Evolutionary conservation across 306 rosid species (phyloP).

Genomic region (Lathyrus oleraceus): DNA sequence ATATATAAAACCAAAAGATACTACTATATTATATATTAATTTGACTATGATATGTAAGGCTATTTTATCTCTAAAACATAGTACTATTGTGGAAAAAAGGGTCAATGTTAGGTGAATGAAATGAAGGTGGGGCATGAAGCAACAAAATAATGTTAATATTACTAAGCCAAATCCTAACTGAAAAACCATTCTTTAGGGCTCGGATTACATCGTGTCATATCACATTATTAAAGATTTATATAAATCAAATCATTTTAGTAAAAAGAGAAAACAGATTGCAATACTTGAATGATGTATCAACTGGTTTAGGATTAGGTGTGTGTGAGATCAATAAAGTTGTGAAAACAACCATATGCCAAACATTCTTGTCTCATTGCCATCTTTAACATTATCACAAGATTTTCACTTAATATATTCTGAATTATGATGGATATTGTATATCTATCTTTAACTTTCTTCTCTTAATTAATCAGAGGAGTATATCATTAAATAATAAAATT

Average conservation of each 20-base stretch:
- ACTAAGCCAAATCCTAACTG: too few relatives aligned
- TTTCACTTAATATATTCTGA: too few relatives aligned
- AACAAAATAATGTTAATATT: too few relatives aligned
- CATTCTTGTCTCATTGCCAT: not conserved
- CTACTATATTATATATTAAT: not conserved
- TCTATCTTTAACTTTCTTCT: not conserved
- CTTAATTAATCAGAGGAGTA: too few relatives aligned
- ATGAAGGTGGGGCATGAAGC: too few relatives aligned
- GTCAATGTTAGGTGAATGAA: too few relatives aligned
- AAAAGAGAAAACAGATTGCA: not conserved
- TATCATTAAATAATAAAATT: too few relatives aligned
- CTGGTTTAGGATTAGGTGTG: not conserved
- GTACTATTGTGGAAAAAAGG: not conserved
- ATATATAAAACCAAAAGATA: too few relatives aligned
- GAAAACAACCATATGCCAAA: constrained; percentile 21
- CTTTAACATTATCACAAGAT: not conserved
- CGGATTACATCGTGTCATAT: too few relatives aligned
- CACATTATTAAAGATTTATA: not conserved
- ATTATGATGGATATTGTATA: not conserved
- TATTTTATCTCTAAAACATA: too few relatives aligned
- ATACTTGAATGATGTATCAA: not conserved
- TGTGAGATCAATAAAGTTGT: not conserved
- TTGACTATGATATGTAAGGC: not conserved
- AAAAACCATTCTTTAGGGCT: too few relatives aligned
- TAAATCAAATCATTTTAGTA: too few relatives aligned